These are phyloP conservation scores for Trametes hirsuta DNA, from an alignment of 1,284 basidiomycete genomes.

Conservation along the genomic window DNA sequence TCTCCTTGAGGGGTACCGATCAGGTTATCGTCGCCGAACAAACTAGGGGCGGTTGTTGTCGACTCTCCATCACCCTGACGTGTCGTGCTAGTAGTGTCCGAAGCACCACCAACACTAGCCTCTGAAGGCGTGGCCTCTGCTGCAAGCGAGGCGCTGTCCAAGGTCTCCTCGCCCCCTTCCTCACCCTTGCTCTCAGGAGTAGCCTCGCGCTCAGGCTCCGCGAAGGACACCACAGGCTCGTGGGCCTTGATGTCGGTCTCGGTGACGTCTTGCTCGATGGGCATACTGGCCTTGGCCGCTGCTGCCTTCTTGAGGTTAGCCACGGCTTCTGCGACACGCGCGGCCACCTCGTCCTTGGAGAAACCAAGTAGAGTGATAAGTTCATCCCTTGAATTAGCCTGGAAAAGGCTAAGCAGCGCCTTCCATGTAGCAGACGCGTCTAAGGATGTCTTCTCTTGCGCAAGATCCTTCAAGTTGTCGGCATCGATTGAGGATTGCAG, in stretches of 20 bases:
- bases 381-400: slow-evolving; percentile 87
- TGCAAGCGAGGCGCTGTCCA: slow-evolving; percentile 41
- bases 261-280: slow-evolving; percentile 42
- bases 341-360: slow-evolving; percentile 85
- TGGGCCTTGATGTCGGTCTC: slow-evolving; percentile 48
- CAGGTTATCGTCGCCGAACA: slow-evolving; percentile 83
- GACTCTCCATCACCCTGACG: slow-evolving; percentile 73
- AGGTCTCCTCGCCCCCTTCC: slow-evolving; percentile 49
- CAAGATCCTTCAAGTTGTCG: slow-evolving; percentile 65
- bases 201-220: slow-evolving; percentile 60
- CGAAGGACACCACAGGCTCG: slow-evolving; percentile 79
- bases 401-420: slow-evolving; percentile 87
- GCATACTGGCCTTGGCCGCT: slow-evolving; percentile 33
- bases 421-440: slow-evolving; percentile 79
- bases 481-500: slow-evolving; percentile 73
- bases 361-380: slow-evolving; percentile 92
- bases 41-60: slow-evolving; percentile 79
- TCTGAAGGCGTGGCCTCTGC: slow-evolving; percentile 74
- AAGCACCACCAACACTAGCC: slow-evolving; percentile 62
- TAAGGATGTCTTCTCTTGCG: slow-evolving; percentile 55
- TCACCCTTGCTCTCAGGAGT: slow-evolving; percentile 44
- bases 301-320: slow-evolving; percentile 64
- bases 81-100: slow-evolving; percentile 64
- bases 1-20: slow-evolving; percentile 63
- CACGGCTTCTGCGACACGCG: slow-evolving; percentile 82